phyloP scores from a whole-genome alignment of 2,329 filamentous ascomycete genomes.

The Podosphaera fusca region DNA sequence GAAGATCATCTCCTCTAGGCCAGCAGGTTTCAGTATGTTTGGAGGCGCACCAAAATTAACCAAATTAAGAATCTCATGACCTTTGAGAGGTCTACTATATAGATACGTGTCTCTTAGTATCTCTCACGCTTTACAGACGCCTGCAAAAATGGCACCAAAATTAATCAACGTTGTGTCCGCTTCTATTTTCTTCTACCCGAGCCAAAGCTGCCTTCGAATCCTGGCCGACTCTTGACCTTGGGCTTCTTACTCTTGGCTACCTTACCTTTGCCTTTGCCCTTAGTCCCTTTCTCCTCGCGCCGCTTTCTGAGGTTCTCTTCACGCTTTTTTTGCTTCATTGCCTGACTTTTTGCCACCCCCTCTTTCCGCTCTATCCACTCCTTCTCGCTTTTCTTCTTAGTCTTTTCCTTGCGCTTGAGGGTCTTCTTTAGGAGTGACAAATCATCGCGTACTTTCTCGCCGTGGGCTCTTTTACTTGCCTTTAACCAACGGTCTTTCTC shows the following conservation, averaged over 20 bases:
- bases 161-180: not conserved
- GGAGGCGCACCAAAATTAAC: no score
- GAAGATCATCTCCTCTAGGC: no score
- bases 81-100: not conserved
- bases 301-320: conserved; percentile 57
- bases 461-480: conserved; percentile 69
- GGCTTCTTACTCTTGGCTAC: conserved; percentile 24
- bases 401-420: conserved; percentile 72
- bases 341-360: conserved; percentile 51
- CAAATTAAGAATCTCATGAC: no score
- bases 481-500: conserved; percentile 92
- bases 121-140: not conserved
- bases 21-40: no score
- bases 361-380: conserved; percentile 60
- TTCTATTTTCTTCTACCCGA: conserved; percentile 9
- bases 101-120: not conserved
- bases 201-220: conserved; percentile 30
- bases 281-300: conserved; percentile 48
- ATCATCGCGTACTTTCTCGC: conserved; percentile 74
- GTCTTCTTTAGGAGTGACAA: conserved; percentile 78
- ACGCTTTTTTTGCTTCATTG: conserved; percentile 60
- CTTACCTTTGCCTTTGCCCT: conserved; percentile 28
- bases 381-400: conserved; percentile 76
- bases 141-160: no score
- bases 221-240: conserved; percentile 25